Base-by-base conservation (phyloP, 306 rosid genomes). In the Sindora glabra region DNA sequence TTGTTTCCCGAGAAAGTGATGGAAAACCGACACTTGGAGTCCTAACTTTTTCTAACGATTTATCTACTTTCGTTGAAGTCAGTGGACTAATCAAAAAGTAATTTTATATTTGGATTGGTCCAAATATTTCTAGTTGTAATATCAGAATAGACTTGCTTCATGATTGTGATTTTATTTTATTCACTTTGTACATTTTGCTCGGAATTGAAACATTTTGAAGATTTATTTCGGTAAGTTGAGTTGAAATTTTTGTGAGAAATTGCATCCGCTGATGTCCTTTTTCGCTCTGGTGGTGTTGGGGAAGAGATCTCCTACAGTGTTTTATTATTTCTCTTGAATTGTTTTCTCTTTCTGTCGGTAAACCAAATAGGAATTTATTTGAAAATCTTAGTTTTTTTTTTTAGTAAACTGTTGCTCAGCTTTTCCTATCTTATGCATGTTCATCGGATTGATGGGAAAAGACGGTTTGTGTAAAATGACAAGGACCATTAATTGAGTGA, bases 21-120 rank as follows among this genome's bases (percentile, higher is more conserved):
- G 18, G 59, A n/a, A 66, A 76, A 60, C 56, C 59, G 69, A 56
- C 75, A 53, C 66, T 71, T 62, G 4, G 17, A 52, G 48, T 63
- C 62, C 61, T 64, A 44, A 26, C 68, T 63, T 62, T 61, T 29
- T 9, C 34, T 29, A 23, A 16, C 15, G 33, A 32, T 27, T 37
- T 47, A 3, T 48, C 9, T 23, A 15, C 66, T 67, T 42, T 37
- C 10, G 30, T 49, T 7, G 4, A 18, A 34, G 51, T 56, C 50
- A 47, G 25, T 48, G 48, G 17, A 10, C 41, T 27, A 11, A 17
- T 27, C 10, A 13, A 23, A 37, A 50, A 62, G 14, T 39, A 10
- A 10, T 34, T 36, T n/a, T 26, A 16, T 13, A n/a, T n/a, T n/a
- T 22, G 6, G 3, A 45, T 18, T 27, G 46, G 14, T 41, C 10